Evolutionary conservation across 441 rosid species (phyloP).

Genomic region (Adansonia gregorii): DNA sequence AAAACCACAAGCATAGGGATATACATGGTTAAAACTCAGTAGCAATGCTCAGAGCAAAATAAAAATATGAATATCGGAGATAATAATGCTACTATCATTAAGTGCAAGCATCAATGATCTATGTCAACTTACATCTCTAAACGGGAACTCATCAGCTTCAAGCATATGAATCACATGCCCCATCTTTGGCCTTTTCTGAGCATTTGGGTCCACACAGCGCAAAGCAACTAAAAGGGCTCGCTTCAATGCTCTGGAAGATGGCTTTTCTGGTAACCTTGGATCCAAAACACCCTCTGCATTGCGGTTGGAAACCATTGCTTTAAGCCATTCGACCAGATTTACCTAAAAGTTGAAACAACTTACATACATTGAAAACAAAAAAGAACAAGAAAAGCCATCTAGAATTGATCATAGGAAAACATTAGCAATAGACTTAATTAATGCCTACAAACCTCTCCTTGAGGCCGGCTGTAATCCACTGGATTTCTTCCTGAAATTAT

Average conservation of each 20-base stretch:
- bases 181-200: constrained; percentile 91
- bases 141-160: constrained; percentile 77
- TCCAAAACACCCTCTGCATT: constrained; percentile 79
- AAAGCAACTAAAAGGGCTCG: constrained; percentile 83
- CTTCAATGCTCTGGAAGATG: constrained; percentile 74
- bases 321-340: constrained; percentile 88
- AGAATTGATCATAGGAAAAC: background rate
- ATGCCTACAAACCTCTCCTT: constrained; percentile 61
- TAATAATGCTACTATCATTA: background rate
- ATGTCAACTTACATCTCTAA: constrained; percentile 59
- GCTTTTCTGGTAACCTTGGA: constrained; percentile 75
- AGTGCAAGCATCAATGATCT: background rate
- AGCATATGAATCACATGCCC: constrained; percentile 95
- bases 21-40: background rate
- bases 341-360: constrained; percentile 45
- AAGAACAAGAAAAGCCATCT: background rate
- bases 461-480: constrained; percentile 81
- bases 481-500: constrained; percentile 86
- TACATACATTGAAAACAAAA: constrained; percentile 6
- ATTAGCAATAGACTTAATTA: background rate
- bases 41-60: background rate
- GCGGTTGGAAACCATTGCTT: constrained; percentile 74
- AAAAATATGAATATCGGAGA: background rate
- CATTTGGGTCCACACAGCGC: constrained; percentile 88
- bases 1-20: background rate